Evolutionary conservation across 2,329 filamentous ascomycete genomes (phyloP).

Genomic region (Sordariomycetes sp.): DNA sequence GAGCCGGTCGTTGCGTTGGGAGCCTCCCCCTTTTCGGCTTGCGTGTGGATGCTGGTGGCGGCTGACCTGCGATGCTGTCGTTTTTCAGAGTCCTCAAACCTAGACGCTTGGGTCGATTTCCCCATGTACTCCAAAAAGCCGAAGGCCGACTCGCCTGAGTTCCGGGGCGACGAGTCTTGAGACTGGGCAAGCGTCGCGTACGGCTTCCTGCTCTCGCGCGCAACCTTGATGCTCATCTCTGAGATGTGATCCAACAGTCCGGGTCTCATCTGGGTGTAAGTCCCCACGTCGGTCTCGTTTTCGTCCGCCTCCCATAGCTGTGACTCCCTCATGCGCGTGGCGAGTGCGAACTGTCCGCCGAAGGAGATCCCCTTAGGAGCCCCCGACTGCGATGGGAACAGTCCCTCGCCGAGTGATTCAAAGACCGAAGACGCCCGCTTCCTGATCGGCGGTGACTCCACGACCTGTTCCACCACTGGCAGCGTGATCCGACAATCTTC

Average conservation of each 20-base stretch:
- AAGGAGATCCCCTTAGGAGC: not conserved
- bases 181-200: not conserved
- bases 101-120: not conserved
- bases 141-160: not conserved
- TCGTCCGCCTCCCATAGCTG: not conserved
- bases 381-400: not conserved
- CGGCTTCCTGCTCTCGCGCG: not conserved
- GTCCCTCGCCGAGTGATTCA: not conserved
- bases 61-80: not conserved
- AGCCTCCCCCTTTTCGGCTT: not conserved
- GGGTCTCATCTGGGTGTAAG: not conserved
- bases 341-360: not conserved
- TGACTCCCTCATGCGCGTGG: not conserved
- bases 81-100: not conserved
- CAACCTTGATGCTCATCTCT: not conserved
- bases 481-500: not conserved
- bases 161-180: not conserved
- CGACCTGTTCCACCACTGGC: not conserved
- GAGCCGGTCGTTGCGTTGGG: not conserved
- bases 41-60: not conserved
- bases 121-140: not conserved
- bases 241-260: not conserved
- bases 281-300: not conserved
- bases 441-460: not conserved
- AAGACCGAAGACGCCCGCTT: not conserved